Conservation (phyloP, 2,329 filamentous ascomycete species). For the Lachnellula hyalina region DNA sequence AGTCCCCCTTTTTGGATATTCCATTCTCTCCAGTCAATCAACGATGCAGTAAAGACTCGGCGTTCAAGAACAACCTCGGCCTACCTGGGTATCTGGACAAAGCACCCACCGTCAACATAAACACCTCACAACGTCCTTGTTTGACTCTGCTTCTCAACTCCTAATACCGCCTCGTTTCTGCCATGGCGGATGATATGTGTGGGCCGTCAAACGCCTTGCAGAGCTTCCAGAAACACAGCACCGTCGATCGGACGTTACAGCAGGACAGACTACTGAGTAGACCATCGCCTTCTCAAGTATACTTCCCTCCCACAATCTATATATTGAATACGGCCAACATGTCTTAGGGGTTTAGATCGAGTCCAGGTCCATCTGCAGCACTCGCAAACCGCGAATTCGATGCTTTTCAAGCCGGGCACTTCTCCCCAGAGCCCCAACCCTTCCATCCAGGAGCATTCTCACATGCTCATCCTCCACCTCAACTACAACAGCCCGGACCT, state of each 20-base stretch:
- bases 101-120: neutral
- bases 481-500: constrained; percentile 16
- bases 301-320: constrained; percentile 13
- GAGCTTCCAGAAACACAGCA: constrained; percentile 64
- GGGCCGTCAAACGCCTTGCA: constrained; percentile 68
- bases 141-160: neutral
- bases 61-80: neutral
- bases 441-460: constrained; percentile 19
- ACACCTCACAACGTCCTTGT: neutral
- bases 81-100: neutral
- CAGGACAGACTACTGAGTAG: constrained; percentile 59
- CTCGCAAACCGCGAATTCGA: constrained; percentile 62
- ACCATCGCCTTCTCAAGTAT: constrained; percentile 50
- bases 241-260: constrained; percentile 62
- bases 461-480: constrained; percentile 8
- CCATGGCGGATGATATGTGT: constrained; percentile 63
- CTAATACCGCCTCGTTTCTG: constrained; percentile 5
- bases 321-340: constrained; percentile 12
- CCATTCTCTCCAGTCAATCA: neutral
- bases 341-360: constrained; percentile 56
- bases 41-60: neutral
- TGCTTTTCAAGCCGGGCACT: constrained; percentile 55
- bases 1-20: constrained; percentile 1
- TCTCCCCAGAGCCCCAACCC: constrained; percentile 31
- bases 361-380: constrained; percentile 45